phyloP scores from a whole-genome alignment of 1,284 basidiomycete species.

The Moesziomyces aphidis region DNA sequence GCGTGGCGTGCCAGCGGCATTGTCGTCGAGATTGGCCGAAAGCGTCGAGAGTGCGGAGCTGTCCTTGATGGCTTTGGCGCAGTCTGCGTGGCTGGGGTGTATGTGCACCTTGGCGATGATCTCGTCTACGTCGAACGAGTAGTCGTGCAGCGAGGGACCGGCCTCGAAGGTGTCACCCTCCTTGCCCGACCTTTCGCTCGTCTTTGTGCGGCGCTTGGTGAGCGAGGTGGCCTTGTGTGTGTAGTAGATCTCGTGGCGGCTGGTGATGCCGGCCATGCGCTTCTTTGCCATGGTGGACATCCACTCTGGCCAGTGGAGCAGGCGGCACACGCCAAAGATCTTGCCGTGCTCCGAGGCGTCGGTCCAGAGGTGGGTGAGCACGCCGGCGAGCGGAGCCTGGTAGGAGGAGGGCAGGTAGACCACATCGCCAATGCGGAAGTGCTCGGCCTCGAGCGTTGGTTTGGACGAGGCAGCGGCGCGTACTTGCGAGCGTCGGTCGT shows the following conservation, averaged over 20 bases:
- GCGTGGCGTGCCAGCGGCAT: constrained; percentile 5
- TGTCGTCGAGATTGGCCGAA: constrained; percentile 7
- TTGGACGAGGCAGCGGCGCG: constrained; percentile 23
- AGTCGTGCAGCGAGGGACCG: constrained; percentile 43
- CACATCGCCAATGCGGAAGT: constrained; percentile 47
- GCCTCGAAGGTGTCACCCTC: constrained; percentile 46
- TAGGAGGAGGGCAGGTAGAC: constrained; percentile 51
- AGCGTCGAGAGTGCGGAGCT: neutral
- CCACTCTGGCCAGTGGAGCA: constrained; percentile 53
- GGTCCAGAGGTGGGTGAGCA: constrained; percentile 49
- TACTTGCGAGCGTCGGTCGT: constrained; percentile 16
- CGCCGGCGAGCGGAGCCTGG: constrained; percentile 45
- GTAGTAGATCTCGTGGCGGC: constrained; percentile 56
- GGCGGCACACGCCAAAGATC: constrained; percentile 50
- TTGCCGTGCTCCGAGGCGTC: constrained; percentile 35
- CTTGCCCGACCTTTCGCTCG: constrained; percentile 31
- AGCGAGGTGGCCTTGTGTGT: constrained; percentile 44
- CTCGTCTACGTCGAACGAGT: constrained; percentile 46
- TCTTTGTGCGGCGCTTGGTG: constrained; percentile 40
- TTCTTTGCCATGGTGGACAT: constrained; percentile 52
- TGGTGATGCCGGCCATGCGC: constrained; percentile 45
- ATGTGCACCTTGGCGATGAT: constrained; percentile 44
- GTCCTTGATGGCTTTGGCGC: constrained; percentile 3
- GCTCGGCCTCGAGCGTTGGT: constrained; percentile 19
- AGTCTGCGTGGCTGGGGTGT: constrained; percentile 20